These are phyloP conservation scores for Hemerocallis citrina DNA, from an alignment of 106 monocot genomes.

Conservation along the genomic window DNA sequence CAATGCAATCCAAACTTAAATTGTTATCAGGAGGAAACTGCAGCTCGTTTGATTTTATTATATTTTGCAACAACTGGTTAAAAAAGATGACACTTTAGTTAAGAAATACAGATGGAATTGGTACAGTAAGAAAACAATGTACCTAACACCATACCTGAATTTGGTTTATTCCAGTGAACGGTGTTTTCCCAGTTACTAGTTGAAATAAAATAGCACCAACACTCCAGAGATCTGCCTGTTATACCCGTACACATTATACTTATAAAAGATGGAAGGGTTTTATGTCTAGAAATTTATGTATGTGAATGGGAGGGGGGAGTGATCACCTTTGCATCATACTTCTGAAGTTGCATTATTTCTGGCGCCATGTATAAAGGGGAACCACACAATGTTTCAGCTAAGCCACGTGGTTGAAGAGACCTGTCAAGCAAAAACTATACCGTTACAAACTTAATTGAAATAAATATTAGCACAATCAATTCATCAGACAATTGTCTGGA, in stretches of 20 bases:
- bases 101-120: background rate
- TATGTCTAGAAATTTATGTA: background rate
- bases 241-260: conserved; percentile 1
- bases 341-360: conserved; percentile 93
- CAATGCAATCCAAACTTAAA: conserved; percentile 71
- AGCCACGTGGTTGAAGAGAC: conserved; percentile 60
- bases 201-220: conserved; percentile 75
- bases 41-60: conserved; percentile 65
- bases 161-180: conserved; percentile 79
- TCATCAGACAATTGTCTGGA: too few species aligned
- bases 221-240: conserved; percentile 92
- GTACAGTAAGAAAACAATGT: background rate
- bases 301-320: background rate
- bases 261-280: background rate
- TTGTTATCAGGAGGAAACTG: conserved; percentile 45
- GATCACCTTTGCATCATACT: conserved; percentile 95
- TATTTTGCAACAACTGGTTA: conserved; percentile 77
- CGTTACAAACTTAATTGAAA: background rate
- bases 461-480: too few species aligned
- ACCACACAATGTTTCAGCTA: conserved; percentile 96
- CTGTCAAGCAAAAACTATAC: conserved; percentile 22
- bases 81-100: conserved; percentile 15
- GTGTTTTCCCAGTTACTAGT: conserved; percentile 74
- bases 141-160: conserved; percentile 49
- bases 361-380: conserved; percentile 99